A percentile compares a stretch with the other conserved stretches of the same genome.
Evolutionary conservation across 2,329 filamentous ascomycete species (phyloP).

Genomic region (Fusarium praegraminearum): DNA sequence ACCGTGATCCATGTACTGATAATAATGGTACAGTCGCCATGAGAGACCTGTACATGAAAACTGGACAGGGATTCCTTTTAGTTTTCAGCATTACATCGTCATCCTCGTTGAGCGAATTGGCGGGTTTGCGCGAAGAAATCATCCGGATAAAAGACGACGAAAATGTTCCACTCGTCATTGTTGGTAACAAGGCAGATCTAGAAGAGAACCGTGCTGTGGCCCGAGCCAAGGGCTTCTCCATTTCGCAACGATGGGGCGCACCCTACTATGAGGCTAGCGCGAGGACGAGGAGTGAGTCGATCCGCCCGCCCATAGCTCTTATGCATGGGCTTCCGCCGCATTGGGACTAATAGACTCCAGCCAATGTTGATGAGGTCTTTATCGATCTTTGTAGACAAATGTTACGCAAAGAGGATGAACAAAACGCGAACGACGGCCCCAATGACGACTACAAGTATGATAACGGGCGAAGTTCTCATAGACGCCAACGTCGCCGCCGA

Average conservation of each 20-base stretch:
- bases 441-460: conserved; percentile 60
- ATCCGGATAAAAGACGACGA: conserved; percentile 92
- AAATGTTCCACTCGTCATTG: conserved; percentile 86
- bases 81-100: conserved; percentile 92
- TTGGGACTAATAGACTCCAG: conserved; percentile 53
- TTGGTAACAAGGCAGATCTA: conserved; percentile 91
- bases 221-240: conserved; percentile 81
- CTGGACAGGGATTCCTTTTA: conserved; percentile 89
- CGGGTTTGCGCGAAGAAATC: conserved; percentile 87
- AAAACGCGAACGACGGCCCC: conserved; percentile 49
- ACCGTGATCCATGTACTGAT: conserved; percentile 39
- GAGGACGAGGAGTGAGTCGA: conserved; percentile 72
- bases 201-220: conserved; percentile 86
- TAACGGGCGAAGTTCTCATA: conserved; percentile 43
- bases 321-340: conserved; percentile 22
- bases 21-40: conserved; percentile 63
- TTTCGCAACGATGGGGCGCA: conserved; percentile 88
- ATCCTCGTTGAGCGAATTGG: conserved; percentile 85
- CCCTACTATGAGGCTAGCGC: conserved; percentile 94
- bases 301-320: conserved; percentile 13
- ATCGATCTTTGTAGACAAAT: conserved; percentile 86
- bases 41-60: conserved; percentile 92
- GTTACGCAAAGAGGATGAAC: conserved; percentile 75
- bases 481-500: conserved; percentile 48
- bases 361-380: conserved; percentile 93